Base-by-base conservation (phyloP, 352 stramenopile genomes). In the Globisporangium okanoganense region DNA sequence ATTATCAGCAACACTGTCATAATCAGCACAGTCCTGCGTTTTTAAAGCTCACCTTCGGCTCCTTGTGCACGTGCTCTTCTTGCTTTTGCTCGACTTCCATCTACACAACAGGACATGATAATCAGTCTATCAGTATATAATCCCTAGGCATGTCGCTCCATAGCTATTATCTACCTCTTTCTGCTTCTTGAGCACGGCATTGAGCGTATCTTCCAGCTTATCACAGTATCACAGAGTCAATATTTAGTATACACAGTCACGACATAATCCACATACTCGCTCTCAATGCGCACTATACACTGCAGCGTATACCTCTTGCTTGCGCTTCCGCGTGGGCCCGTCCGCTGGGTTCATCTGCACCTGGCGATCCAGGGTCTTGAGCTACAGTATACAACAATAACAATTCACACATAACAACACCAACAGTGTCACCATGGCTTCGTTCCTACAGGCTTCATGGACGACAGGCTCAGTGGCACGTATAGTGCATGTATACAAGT, bases 131-230 rank as follows among this genome's bases (percentile, higher is more conserved):
- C n/a, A n/a, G n/a, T n/a, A n/a, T n/a, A n/a, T n/a, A n/a, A n/a
- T n/a, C n/a, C n/a, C n/a, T n/a, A n/a, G n/a, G n/a, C n/a, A n/a
- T n/a, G n/a, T n/a, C n/a, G n/a, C n/a, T n/a, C n/a, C n/a, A n/a
- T n/a, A n/a, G n/a, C n/a, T n/a, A 35, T 13, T 10, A 38, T 16
- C 3, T 50, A 86, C 75, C 65, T 84, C 78, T 61, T 88, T 86
- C 43, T 76, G 70, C 71, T 79, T 87, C 73, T 92, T 92, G n/a
- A 87, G 62, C 20, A 78, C 82, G 1, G 70, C 70, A 9, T 75
- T 72, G 31, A 92, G 70, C 31, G 80, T 90, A 59, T 90, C 77
- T 62, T 92, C 82, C 29, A 92, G 65, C 80, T 82, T n/a, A n/a
- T n/a, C n/a, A n/a, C n/a, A n/a, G n/a, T n/a, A n/a, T n/a, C n/a